These are phyloP conservation scores for Saccharomycopsis malanga DNA, from an alignment of 805 yeast species.

Conservation along the genomic window DNA sequence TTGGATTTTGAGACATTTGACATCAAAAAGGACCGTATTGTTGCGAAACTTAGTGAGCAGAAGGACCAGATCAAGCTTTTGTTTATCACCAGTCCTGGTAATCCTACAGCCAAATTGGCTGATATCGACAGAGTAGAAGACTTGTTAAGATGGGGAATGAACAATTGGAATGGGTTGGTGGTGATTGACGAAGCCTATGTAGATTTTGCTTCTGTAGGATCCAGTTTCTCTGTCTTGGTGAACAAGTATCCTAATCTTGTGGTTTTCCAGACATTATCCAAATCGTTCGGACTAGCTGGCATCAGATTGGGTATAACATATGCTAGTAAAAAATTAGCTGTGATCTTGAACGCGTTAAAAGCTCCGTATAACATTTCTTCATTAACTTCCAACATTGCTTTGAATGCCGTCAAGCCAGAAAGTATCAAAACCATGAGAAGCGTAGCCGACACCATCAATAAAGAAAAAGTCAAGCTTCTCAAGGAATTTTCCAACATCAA, in stretches of 20 bases:
- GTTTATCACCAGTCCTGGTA: slow-evolving; percentile 92
- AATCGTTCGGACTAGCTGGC: slow-evolving; percentile 95
- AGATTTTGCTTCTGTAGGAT: slow-evolving; percentile 66
- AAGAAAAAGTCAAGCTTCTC: slow-evolving; percentile 51
- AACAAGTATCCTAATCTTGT: slow-evolving; percentile 76
- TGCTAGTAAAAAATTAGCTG: slow-evolving; percentile 52
- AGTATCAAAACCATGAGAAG: slow-evolving; percentile 55
- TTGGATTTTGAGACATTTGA: slow-evolving; percentile 60
- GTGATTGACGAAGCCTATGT: slow-evolving; percentile 94
- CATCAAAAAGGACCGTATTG: slow-evolving; percentile 49
- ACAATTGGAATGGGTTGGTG: slow-evolving; percentile 65
- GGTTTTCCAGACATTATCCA: slow-evolving; percentile 87
- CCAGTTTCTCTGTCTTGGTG: slow-evolving; percentile 72
- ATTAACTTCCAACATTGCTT: slow-evolving; percentile 67
- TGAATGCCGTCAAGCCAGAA: slow-evolving; percentile 56
- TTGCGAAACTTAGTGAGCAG: slow-evolving; percentile 48
- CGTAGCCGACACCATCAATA: slow-evolving; percentile 42
- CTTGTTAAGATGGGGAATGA: slow-evolving; percentile 34
- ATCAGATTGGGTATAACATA: slow-evolving; percentile 81
- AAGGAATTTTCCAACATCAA: slow-evolving; percentile 46
- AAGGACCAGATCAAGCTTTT: slow-evolving; percentile 54
- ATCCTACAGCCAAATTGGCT: slow-evolving; percentile 78
- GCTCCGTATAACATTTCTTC: slow-evolving; percentile 93
- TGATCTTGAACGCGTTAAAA: slow-evolving; percentile 78
- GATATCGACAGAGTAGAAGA: slow-evolving; percentile 41